Base-by-base conservation (phyloP, 2,329 filamentous ascomycete species). In the Drechslerella stenobrocha region DNA sequence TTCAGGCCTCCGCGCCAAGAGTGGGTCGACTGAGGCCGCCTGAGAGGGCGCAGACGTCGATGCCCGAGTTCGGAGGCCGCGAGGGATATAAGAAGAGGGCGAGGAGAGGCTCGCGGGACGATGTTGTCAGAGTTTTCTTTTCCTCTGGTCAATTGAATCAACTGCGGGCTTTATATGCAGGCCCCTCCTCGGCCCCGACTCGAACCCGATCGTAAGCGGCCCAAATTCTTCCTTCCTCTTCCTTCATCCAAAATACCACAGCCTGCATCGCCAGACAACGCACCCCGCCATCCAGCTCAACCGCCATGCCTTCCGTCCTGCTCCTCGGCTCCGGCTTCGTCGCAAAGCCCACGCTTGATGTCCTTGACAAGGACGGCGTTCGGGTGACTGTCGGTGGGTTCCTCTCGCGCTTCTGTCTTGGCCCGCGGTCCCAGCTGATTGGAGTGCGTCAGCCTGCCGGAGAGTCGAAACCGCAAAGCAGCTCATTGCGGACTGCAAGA, bases 401-500 rank as follows among this genome's bases (percentile, higher is more conserved):
- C 28, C 26, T n/a, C n/a, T n/a, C n/a, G n/a, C n/a, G n/a, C 37
- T n/a, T 28, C 18, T 9, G 22, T n/a, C 3, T 26, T n/a, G 32
- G 23, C 2, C 11, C 34, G 24, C 32, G 15, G 4, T 11, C 8
- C 8, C 18, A 42, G 13, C 30, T 18, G 22, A 52, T n/a, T 2
- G 11, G 8, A 9, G 23, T 40, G 37, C n/a, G 26, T 30, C 72
- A 89, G 89, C 90, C 73, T 95, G 90, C 82, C 82, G 90, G 76
- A 92, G 88, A 44, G 82, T 95, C 59, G 84, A 86, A 73, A 84
- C 80, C 55, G 90, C 91, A 60, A 80, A 95, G 81, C 84, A 84
- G 73, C 85, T 96, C 70, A 83, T 83, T 45, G 83, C 80, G 69
- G 87, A 87, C 73, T 83, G 92, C 76, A 82, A 85, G 77, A 84